Conservation (phyloP, 2,329 filamentous ascomycete species). For the Fusarium liriodendri region DNA sequence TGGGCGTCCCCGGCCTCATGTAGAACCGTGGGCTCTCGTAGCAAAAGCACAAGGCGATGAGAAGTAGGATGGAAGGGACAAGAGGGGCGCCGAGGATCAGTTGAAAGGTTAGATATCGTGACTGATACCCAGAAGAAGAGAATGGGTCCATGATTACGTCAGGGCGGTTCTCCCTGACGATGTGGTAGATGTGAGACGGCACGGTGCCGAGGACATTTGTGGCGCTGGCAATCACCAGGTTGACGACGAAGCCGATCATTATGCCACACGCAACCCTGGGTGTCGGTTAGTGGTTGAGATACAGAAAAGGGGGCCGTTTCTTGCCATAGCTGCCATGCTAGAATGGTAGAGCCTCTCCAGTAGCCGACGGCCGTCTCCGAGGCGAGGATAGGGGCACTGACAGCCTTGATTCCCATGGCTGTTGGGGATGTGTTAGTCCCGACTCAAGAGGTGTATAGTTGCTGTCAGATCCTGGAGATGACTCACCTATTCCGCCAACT, state of each 20-base stretch:
- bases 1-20: slow-evolving; percentile 47
- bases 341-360: slow-evolving; percentile 60
- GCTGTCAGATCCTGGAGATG: neutral
- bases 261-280: slow-evolving; percentile 41
- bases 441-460: neutral
- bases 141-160: neutral
- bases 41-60: slow-evolving; percentile 51
- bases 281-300: neutral
- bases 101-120: slow-evolving; percentile 31
- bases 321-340: slow-evolving; percentile 60
- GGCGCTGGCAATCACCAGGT: slow-evolving; percentile 27
- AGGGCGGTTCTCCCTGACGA: neutral
- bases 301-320: slow-evolving; percentile 34
- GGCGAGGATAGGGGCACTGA: slow-evolving; percentile 59
- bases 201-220: slow-evolving; percentile 5
- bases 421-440: neutral
- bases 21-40: slow-evolving; percentile 55
- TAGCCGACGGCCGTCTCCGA: slow-evolving; percentile 59
- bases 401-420: slow-evolving; percentile 62
- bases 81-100: slow-evolving; percentile 52
- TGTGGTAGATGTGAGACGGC: neutral
- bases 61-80: slow-evolving; percentile 49
- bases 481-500: slow-evolving; percentile 28
- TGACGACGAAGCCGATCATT: slow-evolving; percentile 39
- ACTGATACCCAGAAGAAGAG: neutral